These are phyloP conservation scores for Nannochloropsis gaditana DNA, from an alignment of 108 stramenopile genomes.

Conservation along the genomic window DNA sequence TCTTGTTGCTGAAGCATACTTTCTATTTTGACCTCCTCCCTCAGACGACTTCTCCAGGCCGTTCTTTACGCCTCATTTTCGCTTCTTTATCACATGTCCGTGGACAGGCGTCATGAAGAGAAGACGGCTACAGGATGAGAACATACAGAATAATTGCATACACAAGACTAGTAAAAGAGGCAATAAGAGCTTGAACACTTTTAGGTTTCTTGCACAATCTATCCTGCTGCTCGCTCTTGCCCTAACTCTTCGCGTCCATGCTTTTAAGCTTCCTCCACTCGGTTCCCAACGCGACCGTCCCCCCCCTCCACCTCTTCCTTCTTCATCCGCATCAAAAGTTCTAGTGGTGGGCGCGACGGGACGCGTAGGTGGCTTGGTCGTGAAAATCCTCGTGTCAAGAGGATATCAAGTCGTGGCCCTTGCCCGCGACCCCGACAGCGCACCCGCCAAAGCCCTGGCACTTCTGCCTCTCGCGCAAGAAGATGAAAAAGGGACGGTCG, in stretches of 20 bases:
- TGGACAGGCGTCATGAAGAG: no score
- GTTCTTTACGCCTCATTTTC: no score
- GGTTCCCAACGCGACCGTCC: background rate
- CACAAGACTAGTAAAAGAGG: no score
- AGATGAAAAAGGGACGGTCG: background rate
- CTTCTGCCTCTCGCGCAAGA: background rate
- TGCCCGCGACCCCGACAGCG: background rate
- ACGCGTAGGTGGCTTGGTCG: constrained; percentile 6
- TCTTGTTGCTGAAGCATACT: no score
- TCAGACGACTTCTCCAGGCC: no score
- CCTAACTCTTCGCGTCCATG: background rate
- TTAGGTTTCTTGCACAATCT: no score
- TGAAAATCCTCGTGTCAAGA: background rate
- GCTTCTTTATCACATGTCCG: no score
- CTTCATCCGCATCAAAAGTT: background rate
- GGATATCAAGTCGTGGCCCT: constrained; percentile 18
- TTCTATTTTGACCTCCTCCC: no score
- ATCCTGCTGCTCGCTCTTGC: background rate
- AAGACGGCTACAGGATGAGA: no score
- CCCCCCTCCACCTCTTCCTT: background rate
- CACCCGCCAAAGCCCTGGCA: background rate
- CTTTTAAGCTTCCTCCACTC: background rate
- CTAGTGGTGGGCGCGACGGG: constrained; percentile 28
- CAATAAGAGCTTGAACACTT: no score
- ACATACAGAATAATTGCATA: no score